phyloP scores from a whole-genome alignment of 352 stramenopile species.

The Thraustotheca clavata region DNA sequence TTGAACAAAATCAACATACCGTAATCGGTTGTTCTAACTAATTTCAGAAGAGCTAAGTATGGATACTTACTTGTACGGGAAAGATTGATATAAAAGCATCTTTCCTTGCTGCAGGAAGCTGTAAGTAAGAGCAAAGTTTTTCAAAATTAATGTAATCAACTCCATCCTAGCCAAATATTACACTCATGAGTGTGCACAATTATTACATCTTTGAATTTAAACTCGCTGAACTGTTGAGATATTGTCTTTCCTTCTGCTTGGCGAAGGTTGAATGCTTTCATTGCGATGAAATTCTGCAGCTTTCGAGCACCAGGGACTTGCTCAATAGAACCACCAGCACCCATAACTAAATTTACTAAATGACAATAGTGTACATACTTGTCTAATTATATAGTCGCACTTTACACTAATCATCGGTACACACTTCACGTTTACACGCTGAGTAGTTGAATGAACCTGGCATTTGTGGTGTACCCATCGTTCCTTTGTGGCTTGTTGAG shows the following conservation, averaged over 20 bases:
- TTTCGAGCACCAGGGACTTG: constrained; percentile 25
- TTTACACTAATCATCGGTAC: neutral
- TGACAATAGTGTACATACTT: neutral
- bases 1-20: constrained; percentile 34
- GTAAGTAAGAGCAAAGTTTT: constrained; percentile 57
- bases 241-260: constrained; percentile 42
- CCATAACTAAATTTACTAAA: neutral
- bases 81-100: constrained; percentile 53
- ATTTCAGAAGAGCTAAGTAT: neutral
- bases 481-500: neutral
- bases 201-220: constrained; percentile 27
- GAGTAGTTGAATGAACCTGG: constrained; percentile 5
- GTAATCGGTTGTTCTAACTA: constrained; percentile 2
- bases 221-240: constrained; percentile 51
- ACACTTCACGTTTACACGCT: constrained; percentile 3
- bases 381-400: neutral
- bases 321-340: constrained; percentile 9
- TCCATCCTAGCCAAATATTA: constrained; percentile 4
- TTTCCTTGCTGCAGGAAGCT: constrained; percentile 52
- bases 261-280: constrained; percentile 77
- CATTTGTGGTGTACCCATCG: neutral
- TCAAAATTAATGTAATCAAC: constrained; percentile 42
- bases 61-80: constrained; percentile 22
- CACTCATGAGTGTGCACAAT: neutral
- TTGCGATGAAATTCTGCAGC: constrained; percentile 68